Percentiles rank a stretch among this genome's conserved stretches.
Conservation (phyloP, 129 eudicot species). For the Mikania micrantha region DNA sequence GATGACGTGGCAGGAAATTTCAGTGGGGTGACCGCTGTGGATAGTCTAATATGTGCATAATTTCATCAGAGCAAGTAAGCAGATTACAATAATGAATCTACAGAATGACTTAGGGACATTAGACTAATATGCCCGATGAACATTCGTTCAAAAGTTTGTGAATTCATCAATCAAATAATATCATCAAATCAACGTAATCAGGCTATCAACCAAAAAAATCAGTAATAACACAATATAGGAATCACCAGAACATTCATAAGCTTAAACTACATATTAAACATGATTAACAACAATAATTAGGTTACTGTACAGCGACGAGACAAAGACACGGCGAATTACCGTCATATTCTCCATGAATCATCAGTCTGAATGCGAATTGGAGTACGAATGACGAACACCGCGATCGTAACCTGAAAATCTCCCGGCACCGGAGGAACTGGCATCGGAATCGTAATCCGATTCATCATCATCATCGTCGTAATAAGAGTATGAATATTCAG, state of each 20-base stretch:
- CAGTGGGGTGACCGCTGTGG: too few relatives aligned
- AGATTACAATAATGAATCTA: not conserved
- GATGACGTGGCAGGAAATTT: too few relatives aligned
- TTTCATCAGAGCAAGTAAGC: not conserved
- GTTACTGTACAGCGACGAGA: constrained; percentile 22
- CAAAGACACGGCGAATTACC: constrained; percentile 4
- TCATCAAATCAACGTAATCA: not conserved
- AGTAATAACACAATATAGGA: not conserved
- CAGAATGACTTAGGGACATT: not conserved
- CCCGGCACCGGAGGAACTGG: constrained; percentile 15
- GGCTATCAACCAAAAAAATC: not conserved
- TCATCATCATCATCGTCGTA: constrained; percentile 20
- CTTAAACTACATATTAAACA: constrained; percentile 12
- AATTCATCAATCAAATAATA: not conserved
- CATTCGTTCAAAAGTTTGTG: not conserved
- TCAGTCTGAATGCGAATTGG: constrained; percentile 43
- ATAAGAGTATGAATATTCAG: constrained; percentile 11
- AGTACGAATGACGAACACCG: constrained; percentile 20
- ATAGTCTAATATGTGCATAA: constrained; percentile 5
- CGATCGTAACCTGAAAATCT: constrained; percentile 26
- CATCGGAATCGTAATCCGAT: constrained; percentile 24
- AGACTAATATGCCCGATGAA: not conserved
- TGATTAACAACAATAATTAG: constrained; percentile 13
- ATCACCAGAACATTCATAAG: not conserved
- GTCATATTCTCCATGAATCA: not conserved